Evolutionary conservation across 257 asterid genomes (phyloP).

Genomic region (Datura wrightii): DNA sequence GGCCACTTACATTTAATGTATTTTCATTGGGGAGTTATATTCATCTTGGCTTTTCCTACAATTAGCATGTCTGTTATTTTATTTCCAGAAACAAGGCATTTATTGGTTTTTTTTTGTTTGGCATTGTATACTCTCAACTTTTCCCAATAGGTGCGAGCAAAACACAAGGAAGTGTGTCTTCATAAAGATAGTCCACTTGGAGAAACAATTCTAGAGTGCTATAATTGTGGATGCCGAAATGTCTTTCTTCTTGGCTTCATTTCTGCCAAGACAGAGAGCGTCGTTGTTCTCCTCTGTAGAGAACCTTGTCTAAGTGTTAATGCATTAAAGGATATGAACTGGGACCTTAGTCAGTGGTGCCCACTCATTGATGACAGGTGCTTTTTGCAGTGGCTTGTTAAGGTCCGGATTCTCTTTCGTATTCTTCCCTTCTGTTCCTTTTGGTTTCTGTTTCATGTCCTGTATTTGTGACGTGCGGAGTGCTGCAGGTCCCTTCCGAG

Average conservation of each 20-base stretch:
- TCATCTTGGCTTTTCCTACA: neutral
- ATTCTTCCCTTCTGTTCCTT: neutral
- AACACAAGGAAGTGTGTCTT: constrained; percentile 99
- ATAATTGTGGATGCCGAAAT: constrained; percentile 98
- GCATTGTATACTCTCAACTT: neutral
- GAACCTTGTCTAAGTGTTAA: constrained; percentile 94
- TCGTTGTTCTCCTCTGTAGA: constrained; percentile 95
- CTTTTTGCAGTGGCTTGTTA: constrained; percentile 96
- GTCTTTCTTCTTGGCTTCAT: constrained; percentile 97
- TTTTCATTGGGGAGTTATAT: neutral
- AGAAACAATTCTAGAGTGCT: constrained; percentile 97
- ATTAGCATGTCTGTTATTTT: neutral
- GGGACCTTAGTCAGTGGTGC: constrained; percentile 99
- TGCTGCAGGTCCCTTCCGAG: constrained; percentile 88
- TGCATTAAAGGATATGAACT: constrained; percentile 97
- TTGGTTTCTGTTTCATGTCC: neutral
- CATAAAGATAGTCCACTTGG: constrained; percentile 99
- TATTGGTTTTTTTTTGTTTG: neutral
- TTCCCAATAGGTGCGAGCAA: constrained; percentile 80
- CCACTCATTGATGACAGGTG: constrained; percentile 99
- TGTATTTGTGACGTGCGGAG: neutral
- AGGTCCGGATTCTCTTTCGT: constrained; percentile 53
- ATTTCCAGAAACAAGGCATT: neutral
- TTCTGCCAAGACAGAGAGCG: constrained; percentile 98
- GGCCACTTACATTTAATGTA: neutral